These are phyloP conservation scores for Artemisia annua DNA, from an alignment of 129 eudicot species.

Conservation along the genomic window DNA sequence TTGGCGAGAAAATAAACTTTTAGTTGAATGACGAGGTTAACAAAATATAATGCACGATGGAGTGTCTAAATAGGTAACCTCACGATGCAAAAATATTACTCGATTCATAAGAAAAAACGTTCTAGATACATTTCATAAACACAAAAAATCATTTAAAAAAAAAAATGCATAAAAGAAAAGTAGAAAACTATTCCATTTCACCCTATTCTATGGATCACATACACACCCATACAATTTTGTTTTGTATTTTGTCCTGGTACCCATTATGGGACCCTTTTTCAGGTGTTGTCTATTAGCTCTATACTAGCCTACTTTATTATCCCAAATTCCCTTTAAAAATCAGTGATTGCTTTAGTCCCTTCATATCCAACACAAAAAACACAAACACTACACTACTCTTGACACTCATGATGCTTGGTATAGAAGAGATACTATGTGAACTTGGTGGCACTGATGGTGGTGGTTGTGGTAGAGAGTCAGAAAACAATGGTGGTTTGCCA, in stretches of 20 bases:
- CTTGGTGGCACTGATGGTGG: conserved; percentile 35
- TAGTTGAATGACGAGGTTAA: no score
- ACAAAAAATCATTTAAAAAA: no score
- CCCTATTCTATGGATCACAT: neutral
- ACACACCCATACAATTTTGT: neutral
- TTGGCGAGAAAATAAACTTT: no score
- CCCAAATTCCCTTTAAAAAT: conserved; percentile 35
- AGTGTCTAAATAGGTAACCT: no score
- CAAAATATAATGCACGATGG: no score
- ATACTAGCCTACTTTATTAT: conserved; percentile 36
- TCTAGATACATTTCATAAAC: no score
- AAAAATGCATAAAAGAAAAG: neutral
- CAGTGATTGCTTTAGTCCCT: conserved; percentile 37
- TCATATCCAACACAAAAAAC: neutral
- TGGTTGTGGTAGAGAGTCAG: conserved; percentile 38
- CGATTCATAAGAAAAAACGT: no score
- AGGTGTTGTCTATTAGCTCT: conserved; percentile 29
- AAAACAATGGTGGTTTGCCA: conserved; percentile 52
- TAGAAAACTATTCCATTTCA: neutral
- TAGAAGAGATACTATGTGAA: conserved; percentile 76
- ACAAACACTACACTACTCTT: neutral
- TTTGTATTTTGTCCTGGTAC: conserved; percentile 22
- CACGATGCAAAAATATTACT: no score
- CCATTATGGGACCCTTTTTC: conserved; percentile 29
- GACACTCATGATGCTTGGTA: conserved; percentile 48